Conservation (phyloP, 2,329 filamentous ascomycete genomes). For the Phialophora expanda region DNA sequence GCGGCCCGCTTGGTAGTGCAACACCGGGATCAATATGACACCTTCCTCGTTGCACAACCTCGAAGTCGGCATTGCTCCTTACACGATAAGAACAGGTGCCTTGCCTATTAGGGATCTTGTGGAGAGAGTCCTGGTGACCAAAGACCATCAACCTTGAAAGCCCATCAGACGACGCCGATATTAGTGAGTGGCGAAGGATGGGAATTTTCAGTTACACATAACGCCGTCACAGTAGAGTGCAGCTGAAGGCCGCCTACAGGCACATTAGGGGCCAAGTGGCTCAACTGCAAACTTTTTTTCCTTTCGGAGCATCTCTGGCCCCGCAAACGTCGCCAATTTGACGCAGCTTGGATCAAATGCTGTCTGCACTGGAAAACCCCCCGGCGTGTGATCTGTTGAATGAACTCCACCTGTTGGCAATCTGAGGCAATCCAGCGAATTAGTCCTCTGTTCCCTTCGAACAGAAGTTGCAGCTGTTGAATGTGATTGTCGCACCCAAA, state of each 20-base stretch:
- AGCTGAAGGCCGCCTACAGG: neutral
- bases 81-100: neutral
- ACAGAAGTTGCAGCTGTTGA: neutral
- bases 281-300: neutral
- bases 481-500: neutral
- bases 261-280: neutral
- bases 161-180: neutral
- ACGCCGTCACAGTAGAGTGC: neutral
- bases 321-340: neutral
- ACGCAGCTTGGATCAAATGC: neutral
- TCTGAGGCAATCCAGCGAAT: neutral
- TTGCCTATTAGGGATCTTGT: neutral
- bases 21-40: neutral
- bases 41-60: neutral
- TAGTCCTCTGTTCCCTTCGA: neutral
- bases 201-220: neutral
- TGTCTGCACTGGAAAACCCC: neutral
- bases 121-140: neutral
- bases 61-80: neutral
- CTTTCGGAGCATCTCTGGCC: neutral
- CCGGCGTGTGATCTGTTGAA: neutral
- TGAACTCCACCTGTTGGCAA: neutral
- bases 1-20: neutral
- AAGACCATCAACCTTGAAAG: neutral
- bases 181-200: neutral